Conservation (phyloP, 805 yeast genomes). For the Candida caryicola region DNA sequence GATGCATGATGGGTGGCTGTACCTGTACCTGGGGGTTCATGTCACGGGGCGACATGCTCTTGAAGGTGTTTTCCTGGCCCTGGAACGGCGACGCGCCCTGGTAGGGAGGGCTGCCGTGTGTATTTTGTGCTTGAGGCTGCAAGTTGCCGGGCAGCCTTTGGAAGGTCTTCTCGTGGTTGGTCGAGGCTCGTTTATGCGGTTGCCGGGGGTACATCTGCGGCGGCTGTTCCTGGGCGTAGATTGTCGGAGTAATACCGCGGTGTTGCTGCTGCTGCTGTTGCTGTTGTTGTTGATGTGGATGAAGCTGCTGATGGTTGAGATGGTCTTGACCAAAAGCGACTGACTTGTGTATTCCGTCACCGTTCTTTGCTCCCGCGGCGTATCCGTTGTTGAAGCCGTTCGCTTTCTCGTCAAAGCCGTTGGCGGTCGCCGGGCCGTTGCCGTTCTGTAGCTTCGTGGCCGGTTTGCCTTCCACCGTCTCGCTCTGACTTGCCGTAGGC, state of each 20-base stretch:
- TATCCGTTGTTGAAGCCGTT: not conserved
- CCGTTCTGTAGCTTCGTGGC: too few relatives aligned
- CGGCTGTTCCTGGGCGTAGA: not conserved
- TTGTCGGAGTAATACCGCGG: not conserved
- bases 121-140: too few relatives aligned
- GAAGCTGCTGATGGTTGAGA: not conserved
- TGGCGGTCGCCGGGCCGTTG: too few relatives aligned
- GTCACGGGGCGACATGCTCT: not conserved
- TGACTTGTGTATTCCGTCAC: too few relatives aligned
- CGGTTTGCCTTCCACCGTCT: slow-evolving; percentile 1
- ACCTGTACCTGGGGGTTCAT: not conserved
- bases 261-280: not conserved
- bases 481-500: slow-evolving; percentile 1
- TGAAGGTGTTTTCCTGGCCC: not conserved
- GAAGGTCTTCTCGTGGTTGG: too few relatives aligned
- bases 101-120: too few relatives aligned
- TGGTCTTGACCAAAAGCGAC: not conserved
- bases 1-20: not conserved
- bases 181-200: slow-evolving; percentile 2
- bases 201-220: not conserved
- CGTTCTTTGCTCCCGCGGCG: not conserved
- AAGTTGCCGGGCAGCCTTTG: too few relatives aligned
- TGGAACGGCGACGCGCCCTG: not conserved
- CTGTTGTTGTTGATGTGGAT: not conserved
- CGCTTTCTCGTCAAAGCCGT: not conserved